phyloP scores from a whole-genome alignment of 495 filamentous ascomycete genomes.

The Amniculicola lignicola region DNA sequence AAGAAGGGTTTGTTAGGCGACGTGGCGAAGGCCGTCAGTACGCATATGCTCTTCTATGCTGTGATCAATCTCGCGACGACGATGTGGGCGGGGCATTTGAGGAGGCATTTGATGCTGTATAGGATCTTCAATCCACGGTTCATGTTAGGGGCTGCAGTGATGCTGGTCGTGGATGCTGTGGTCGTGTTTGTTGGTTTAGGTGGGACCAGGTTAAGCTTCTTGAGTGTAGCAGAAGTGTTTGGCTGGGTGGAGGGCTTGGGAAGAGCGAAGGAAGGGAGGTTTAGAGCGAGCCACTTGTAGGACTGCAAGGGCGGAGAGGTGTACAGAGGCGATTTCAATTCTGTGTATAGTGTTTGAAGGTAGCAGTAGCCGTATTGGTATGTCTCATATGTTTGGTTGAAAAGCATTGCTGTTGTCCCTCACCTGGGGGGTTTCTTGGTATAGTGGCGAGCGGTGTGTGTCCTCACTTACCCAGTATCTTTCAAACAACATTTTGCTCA shows the following conservation, averaged over 20 bases:
- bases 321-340: too few relatives aligned
- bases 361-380: too few relatives aligned
- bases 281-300: neutral
- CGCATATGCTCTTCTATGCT: slow-evolving; percentile 75
- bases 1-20: slow-evolving; percentile 61
- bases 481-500: too few relatives aligned
- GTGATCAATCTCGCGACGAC: slow-evolving; percentile 78
- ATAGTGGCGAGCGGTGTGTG: too few relatives aligned
- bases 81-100: slow-evolving; percentile 79
- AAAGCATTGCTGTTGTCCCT: too few relatives aligned
- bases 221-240: slow-evolving; percentile 84
- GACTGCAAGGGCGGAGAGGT: neutral
- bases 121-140: slow-evolving; percentile 90
- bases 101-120: slow-evolving; percentile 94
- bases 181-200: slow-evolving; percentile 63
- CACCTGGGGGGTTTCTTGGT: too few relatives aligned
- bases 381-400: too few relatives aligned
- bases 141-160: slow-evolving; percentile 71
- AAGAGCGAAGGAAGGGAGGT: too few relatives aligned
- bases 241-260: slow-evolving; percentile 45
- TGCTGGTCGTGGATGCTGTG: slow-evolving; percentile 75
- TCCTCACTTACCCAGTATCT: too few relatives aligned
- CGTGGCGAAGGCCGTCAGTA: slow-evolving; percentile 65
- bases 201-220: slow-evolving; percentile 67
- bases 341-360: too few relatives aligned